Evolutionary conservation across 495 filamentous ascomycete species (phyloP), one percentile per base, ranked within the genome.

Genomic region (Saxispiralis lemnorum): DNA sequence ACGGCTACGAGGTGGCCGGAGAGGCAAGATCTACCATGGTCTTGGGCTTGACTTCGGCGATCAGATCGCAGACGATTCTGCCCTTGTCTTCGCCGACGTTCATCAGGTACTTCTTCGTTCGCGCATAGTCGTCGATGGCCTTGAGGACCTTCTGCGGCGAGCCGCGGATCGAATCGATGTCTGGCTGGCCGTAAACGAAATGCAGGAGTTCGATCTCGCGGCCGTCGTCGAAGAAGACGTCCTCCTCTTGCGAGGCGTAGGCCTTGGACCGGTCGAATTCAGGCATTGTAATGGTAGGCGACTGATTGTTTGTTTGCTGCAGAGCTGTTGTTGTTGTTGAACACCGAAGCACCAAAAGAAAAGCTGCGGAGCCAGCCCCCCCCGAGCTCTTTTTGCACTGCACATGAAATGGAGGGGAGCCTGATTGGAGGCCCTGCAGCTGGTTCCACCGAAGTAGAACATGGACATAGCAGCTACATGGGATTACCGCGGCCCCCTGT

Each of bases 81-180:
- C 79, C 81, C 52, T 92, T 92, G 42, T 71, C 59, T 35, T 72
- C 65, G 14, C 83, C 83, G 24, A 92, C 70, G 44, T 83, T 88
- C 76, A 87, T 86, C 38, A 89, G 67, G 44, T 81, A 79, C 20
- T 71, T 75, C 38, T 72, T 61, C 1, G 69, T 73, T 10, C 66
- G 61, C 18, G 66, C 77, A 57, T 71, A 92, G 17, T 79, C 71
- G 51, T 89, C 79, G 52, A 92, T 87, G 2, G 71, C 70, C 18
- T 68, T 58, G 1, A 88, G 64, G 6, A 92, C 68, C 32, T 63
- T 68, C 6, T 63, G 47, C 0, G 83, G 81, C 33, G 72, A 72
- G n/a, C 70, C 71, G 15, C 74, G 66, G 40, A 87, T 66, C 14
- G 70, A 57, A 9, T 74, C 68, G 34, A 72, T 49, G 46, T 72